These are phyloP conservation scores for Selaginella moellendorffii DNA, from an alignment of 75 land plant species.

Conservation along the genomic window DNA sequence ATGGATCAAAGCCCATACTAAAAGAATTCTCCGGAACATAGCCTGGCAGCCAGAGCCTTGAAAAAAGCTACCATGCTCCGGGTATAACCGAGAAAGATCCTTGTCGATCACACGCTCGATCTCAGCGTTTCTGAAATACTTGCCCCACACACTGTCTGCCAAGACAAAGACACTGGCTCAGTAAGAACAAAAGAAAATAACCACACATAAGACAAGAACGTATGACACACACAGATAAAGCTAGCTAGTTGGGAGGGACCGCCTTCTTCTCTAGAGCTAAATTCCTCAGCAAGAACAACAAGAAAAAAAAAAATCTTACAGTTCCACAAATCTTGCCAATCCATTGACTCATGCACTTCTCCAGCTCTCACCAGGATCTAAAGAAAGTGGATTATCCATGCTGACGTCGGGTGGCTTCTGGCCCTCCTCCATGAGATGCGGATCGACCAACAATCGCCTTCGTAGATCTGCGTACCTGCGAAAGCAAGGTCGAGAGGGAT, in stretches of 20 bases:
- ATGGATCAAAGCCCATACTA: conserved; percentile 67
- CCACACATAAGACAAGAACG: too few species aligned
- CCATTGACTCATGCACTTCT: neutral
- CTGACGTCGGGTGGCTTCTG: conserved; percentile 28
- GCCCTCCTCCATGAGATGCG: conserved; percentile 48
- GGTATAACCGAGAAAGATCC: conserved; percentile 75
- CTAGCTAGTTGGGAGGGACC: too few species aligned
- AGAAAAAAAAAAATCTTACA: too few species aligned
- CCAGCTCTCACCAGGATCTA: conserved; percentile 58
- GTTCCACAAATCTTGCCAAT: too few species aligned
- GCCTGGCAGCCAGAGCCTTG: conserved; percentile 73
- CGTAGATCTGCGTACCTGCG: conserved; percentile 73
- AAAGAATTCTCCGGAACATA: conserved; percentile 54
- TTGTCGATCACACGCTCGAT: conserved; percentile 67
- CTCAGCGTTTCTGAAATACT: conserved; percentile 71
- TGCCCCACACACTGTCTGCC: conserved; percentile 87
- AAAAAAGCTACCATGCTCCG: conserved; percentile 72
- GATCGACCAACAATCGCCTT: conserved; percentile 67
- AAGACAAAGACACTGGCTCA: neutral
- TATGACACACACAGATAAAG: too few species aligned
- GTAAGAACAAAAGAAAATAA: too few species aligned
- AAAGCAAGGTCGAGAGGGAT: too few species aligned
- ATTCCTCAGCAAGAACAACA: too few species aligned
- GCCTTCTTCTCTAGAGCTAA: too few species aligned
- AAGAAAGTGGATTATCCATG: conserved; percentile 78